These are phyloP conservation scores for Parascedosporium putredinis DNA, from an alignment of 2,329 filamentous ascomycete species.

Conservation along the genomic window DNA sequence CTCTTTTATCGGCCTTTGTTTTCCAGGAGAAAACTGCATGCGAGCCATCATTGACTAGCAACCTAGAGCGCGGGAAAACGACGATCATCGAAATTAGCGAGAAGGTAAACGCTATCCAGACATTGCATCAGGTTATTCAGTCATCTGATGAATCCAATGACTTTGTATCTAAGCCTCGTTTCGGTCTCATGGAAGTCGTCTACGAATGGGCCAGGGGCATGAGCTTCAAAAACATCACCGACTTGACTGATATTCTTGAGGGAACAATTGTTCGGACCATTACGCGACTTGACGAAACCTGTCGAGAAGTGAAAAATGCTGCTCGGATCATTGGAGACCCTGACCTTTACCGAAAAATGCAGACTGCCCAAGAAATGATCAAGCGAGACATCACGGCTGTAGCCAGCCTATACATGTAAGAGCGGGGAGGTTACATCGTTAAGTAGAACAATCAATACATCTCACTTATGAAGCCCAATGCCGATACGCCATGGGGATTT, in stretches of 20 bases:
- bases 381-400: conserved; percentile 91
- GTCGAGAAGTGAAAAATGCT: conserved; percentile 93
- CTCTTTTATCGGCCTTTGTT: conserved; percentile 85
- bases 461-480: background rate
- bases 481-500: too few species aligned
- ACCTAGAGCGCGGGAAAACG: conserved; percentile 70
- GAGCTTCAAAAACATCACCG: conserved; percentile 96
- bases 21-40: conserved; percentile 94
- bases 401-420: conserved; percentile 79
- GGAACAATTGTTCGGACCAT: conserved; percentile 96
- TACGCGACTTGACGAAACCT: conserved; percentile 88
- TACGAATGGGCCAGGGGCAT: conserved; percentile 98
- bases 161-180: conserved; percentile 76
- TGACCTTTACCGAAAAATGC: conserved; percentile 90
- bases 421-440: too few species aligned
- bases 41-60: conserved; percentile 69
- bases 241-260: conserved; percentile 90
- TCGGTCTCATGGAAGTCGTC: conserved; percentile 93
- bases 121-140: conserved; percentile 82
- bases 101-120: conserved; percentile 85
- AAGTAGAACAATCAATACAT: too few species aligned
- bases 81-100: conserved; percentile 86
- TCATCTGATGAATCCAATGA: conserved; percentile 86
- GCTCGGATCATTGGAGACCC: conserved; percentile 93
- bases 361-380: conserved; percentile 93